Evolutionary conservation across 495 filamentous ascomycete species (phyloP), one percentile per base, ranked within the genome.

Genomic region (Talaromyces nanjingensis): DNA sequence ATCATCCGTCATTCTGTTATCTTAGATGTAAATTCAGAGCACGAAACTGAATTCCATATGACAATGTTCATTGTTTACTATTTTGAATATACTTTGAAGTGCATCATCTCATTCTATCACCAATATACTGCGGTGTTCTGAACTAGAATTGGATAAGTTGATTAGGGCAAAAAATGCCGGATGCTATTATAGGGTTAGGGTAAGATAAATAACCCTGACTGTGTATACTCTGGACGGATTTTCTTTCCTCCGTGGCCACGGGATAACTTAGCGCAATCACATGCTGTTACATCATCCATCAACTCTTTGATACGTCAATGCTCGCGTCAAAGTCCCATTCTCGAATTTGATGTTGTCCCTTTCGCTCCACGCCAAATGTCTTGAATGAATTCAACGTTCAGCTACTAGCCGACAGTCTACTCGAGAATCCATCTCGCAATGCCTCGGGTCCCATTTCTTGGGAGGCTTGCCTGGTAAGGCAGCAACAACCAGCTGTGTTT

Each of bases 371-470:
- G 22, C 1, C 45, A 49, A 9, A 49, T 49, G 45, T 49, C 45
- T 49, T 49, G 45, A 18, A 49, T 20, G 9, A 7, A 3, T 22
- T 22, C 37, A 16, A 4, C 2, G 16, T 42, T 3, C n/a, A 49
- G 45, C 45, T 49, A 18, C n/a, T 49, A 49, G 45, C 18, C 6
- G n/a, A 20, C 18, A 20, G n/a, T 49, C 6, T 20, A 49, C 6
- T 20, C 45, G 45, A 49, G 3, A 20, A 18, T 49, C 20, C 6
- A 20, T 6, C 3, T 49, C 18, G 45, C 66, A 39, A 92, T 88
- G 83, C 86, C 91, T 71, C 82, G 86, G 53, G 83, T 96, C 45
- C 92, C 92, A 6, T 89, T 96, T 65, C 84, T 97, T 66, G 91
- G 91, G 55, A 87, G 92, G 64, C 79, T 96, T 60, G 87, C 90